Evolutionary conservation across 371 early-diverging fungal species (phyloP), one percentile per base, ranked within the genome.

Genomic region (Mortierella sp.): DNA sequence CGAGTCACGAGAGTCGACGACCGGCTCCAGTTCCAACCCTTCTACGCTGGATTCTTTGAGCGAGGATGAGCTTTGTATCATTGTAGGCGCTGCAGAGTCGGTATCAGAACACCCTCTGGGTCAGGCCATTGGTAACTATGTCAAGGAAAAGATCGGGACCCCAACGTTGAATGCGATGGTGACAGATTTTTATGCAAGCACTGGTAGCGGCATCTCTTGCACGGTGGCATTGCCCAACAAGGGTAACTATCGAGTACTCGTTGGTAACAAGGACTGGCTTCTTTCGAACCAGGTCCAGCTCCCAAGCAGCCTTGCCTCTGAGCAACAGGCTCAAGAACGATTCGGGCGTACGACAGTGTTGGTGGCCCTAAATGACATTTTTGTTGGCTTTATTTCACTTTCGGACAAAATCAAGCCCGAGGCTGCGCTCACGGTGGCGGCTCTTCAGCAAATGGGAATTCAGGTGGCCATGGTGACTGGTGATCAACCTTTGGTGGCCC

Each of bases 401-500:
- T 88, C 96, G 11, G 99, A 98, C 76, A 83, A 81, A 15, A 68
- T 97, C 71, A 94, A 95, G 51, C 93, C 96, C 0, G 95, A 96
- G 69, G 83, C 97, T 0, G 75, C 83, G 28, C 72, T 83, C 4
- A 89, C 94, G 0, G 85, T 98, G 1, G 85, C 85, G 11, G 88
- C 92, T 1, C 81, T 98, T 45, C 86, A 89, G 60, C 57, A 60
- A 1, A 91, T 98, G 88, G 93, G 93, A 21, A 86, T 97, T 25
- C 83, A 85, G 15, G 89, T 89, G 11, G 88, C 91, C 14, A 97
- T 99, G 96, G 91, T 96, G 21, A 98, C 99, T 0, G 99, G 99
- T 18, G 99, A 99, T 73, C 93, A 95, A 62, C 85, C 82, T 45
- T 62, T 91, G 59, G 95, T 98, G 0, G 96, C 97, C 6, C 74